Evolutionary conservation across 2,329 filamentous ascomycete species (phyloP), one percentile per base, ranked within the genome.

Genomic region (Gliomastix tumulicola): DNA sequence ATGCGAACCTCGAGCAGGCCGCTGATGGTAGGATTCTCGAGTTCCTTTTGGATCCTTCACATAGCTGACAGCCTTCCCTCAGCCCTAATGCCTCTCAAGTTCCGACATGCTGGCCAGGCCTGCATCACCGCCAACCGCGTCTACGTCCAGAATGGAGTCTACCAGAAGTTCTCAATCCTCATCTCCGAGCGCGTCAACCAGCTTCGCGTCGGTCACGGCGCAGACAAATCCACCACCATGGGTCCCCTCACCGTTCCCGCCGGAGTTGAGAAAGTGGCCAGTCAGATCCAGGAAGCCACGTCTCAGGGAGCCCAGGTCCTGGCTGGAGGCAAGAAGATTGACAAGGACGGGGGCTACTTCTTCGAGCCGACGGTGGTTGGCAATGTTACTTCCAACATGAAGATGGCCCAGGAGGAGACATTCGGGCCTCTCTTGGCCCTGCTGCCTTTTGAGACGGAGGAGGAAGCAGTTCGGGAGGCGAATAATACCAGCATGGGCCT

Each of bases 361-460:
- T 85, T 78, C 60, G 66, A 79, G 45, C 79, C 79, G 2, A 85
- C 82, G 0, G 78, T 87, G 20, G 66, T 88, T 37, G 72, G 76
- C 12, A 73, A 76, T 33, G 81, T 84, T 69, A 83, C 61, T 11
- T 65, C 67, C 42, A 70, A 80, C 25, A 87, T 86, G 82, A 60
- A 69, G 39, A 63, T 87, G 41, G 73, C 78, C 19, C 64, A 66
- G 3, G 82, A 87, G 45, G 82, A 87, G 57, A 86, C 81, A 0
- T 87, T 87, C 48, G 82, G 81, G 1, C 83, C 82, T 3, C 71
- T 87, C 0, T 79, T 81, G 1, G 81, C 77, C 1, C 55, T 87
- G 3, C 84, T 84, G 57, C 64, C 70, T 12, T 87, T 87, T 52
- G 69, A 82, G 21, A 77, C 71, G 0, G 82, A 88, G 54, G 75